These are phyloP conservation scores for Penicillium arizonense DNA, from an alignment of 495 filamentous ascomycete genomes.

Conservation along the genomic window DNA sequence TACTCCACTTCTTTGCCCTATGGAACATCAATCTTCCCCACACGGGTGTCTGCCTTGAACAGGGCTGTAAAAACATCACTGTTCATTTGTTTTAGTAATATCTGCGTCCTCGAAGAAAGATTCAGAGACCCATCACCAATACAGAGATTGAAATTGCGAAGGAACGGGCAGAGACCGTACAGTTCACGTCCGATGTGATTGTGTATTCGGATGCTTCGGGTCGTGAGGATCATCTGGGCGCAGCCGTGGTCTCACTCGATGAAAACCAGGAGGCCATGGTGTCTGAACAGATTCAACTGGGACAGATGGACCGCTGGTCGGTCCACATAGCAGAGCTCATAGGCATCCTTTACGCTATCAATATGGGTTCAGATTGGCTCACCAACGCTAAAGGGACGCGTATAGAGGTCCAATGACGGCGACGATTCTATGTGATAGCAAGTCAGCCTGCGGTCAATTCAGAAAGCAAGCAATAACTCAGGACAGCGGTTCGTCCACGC, in stretches of 20 bases:
- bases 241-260: constrained; percentile 9
- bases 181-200: constrained; percentile 1
- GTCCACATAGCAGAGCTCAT: constrained; percentile 14
- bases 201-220: constrained; percentile 14
- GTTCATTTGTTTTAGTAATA: too few species aligned
- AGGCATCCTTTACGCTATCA: constrained; percentile 10
- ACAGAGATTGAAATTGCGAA: constrained; percentile 4
- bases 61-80: too few species aligned
- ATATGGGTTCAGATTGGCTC: not conserved
- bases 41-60: too few species aligned
- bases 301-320: constrained; percentile 7
- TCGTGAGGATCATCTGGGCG: constrained; percentile 10
- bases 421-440: constrained; percentile 16
- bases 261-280: not conserved
- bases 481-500: constrained; percentile 20
- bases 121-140: too few species aligned
- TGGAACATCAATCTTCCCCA: too few species aligned
- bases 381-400: not conserved
- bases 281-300: constrained; percentile 7
- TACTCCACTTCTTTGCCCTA: too few species aligned
- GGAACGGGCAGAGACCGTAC: not conserved
- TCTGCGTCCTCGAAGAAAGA: too few species aligned
- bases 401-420: not conserved
- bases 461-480: constrained; percentile 13
- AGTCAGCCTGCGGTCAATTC: constrained; percentile 14